Conservation (phyloP, 805 yeast genomes). For the Nakazawaea molendinolei region DNA sequence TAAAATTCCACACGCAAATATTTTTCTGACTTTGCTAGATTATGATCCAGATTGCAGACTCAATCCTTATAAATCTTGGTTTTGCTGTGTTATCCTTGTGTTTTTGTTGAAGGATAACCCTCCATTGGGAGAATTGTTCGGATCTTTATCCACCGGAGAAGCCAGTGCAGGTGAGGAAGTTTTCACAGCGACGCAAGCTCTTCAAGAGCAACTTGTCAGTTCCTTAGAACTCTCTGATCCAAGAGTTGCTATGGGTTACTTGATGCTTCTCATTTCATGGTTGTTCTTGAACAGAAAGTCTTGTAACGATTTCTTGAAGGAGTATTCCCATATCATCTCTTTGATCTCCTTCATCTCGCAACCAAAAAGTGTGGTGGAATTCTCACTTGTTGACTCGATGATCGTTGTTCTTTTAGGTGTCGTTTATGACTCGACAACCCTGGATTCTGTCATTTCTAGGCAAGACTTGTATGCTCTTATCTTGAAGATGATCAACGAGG, state of each 20-base stretch:
- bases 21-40: slow-evolving; percentile 66
- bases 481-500: slow-evolving; percentile 70
- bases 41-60: slow-evolving; percentile 65
- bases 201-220: slow-evolving; percentile 67
- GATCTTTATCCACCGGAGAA: slow-evolving; percentile 50
- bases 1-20: slow-evolving; percentile 41
- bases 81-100: slow-evolving; percentile 61
- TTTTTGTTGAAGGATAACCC: slow-evolving; percentile 51
- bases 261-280: slow-evolving; percentile 71
- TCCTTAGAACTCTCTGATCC: slow-evolving; percentile 59
- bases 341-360: slow-evolving; percentile 60
- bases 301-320: slow-evolving; percentile 67
- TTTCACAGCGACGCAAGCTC: slow-evolving; percentile 63
- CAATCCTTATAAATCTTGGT: slow-evolving; percentile 87
- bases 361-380: slow-evolving; percentile 38
- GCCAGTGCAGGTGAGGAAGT: slow-evolving; percentile 62
- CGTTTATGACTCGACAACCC: slow-evolving; percentile 67
- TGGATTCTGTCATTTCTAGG: slow-evolving; percentile 57
- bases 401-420: slow-evolving; percentile 67
- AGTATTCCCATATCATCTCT: slow-evolving; percentile 58
- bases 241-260: slow-evolving; percentile 69
- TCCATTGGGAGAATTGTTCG: slow-evolving; percentile 41
- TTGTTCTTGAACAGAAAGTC: slow-evolving; percentile 71
- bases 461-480: slow-evolving; percentile 53
- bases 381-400: slow-evolving; percentile 63